A percentile compares a stretch with the other conserved stretches of the same genome.
Conservation (phyloP, 768 basidiomycete genomes). For the Inosperma sp. region DNA sequence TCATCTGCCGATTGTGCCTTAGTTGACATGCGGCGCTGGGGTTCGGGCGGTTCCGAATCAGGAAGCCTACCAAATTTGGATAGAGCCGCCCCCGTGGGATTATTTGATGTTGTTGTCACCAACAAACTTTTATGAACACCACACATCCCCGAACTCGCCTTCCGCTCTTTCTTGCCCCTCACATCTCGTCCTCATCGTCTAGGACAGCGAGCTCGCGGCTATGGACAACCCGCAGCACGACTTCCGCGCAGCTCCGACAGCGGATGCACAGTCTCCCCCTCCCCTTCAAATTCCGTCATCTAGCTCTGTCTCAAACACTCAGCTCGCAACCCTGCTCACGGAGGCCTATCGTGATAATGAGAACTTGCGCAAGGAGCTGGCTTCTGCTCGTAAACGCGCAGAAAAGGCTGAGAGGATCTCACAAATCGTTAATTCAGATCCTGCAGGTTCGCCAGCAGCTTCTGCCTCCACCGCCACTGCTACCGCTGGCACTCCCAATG, state of each 20-base stretch:
- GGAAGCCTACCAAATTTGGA: conserved; percentile 2
- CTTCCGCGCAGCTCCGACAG: background rate
- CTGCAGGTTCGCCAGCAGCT: conserved; percentile 11
- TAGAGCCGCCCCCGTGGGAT: conserved; percentile 5
- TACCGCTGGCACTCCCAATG: conserved; percentile 16
- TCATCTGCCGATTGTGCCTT: background rate
- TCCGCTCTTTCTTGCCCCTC: conserved; percentile 6
- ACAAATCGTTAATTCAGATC: conserved; percentile 21
- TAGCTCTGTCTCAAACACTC: conserved; percentile 36
- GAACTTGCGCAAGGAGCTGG: conserved; percentile 46
- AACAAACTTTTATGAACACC: conserved; percentile 11
- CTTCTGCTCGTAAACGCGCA: conserved; percentile 36
- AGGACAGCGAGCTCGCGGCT: background rate
- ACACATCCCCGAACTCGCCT: conserved; percentile 7
- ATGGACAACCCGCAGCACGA: conserved; percentile 8
- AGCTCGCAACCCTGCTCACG: conserved; percentile 55
- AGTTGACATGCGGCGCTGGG: background rate
- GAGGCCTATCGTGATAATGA: conserved; percentile 52
- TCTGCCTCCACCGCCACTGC: conserved; percentile 14
- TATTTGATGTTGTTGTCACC: conserved; percentile 9
- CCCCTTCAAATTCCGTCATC: conserved; percentile 3
- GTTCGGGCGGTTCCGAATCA: conserved; percentile 8
- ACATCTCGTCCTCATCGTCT: background rate
- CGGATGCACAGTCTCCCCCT: background rate
- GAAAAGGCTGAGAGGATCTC: conserved; percentile 50